A percentile compares a stretch with the other conserved stretches of the same genome.
Conservation (phyloP, 2,329 filamentous ascomycete genomes). For the Sarocladiaceae sp. region DNA sequence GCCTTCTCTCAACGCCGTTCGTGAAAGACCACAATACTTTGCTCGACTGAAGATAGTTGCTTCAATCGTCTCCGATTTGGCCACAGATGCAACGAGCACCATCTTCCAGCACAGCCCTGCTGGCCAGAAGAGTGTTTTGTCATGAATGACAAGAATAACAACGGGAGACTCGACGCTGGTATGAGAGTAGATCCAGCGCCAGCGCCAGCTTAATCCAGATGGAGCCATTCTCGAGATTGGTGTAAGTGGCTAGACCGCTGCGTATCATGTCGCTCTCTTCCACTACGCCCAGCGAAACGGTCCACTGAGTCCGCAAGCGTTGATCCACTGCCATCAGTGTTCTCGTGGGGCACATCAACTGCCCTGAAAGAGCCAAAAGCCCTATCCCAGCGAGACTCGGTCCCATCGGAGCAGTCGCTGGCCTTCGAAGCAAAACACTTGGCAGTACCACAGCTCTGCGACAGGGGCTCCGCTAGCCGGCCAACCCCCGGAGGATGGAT, state of each 20-base stretch:
- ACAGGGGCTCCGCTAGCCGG: slow-evolving; percentile 9
- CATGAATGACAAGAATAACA: no score
- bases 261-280: neutral
- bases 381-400: neutral
- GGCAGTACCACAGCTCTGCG: slow-evolving; percentile 7
- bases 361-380: neutral
- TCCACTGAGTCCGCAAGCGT: neutral
- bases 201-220: neutral
- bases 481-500: slow-evolving; percentile 6
- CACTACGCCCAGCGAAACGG: neutral
- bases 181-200: neutral
- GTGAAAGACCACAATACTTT: no score
- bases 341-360: neutral
- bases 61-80: no score
- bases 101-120: no score
- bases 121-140: no score
- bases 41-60: no score
- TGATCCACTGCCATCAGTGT: neutral
- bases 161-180: no score
- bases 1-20: no score
- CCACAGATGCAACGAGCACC: no score
- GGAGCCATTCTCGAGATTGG: neutral
- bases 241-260: neutral
- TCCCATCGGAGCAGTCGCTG: neutral
- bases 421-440: neutral